Evolutionary conservation across 2,329 filamentous ascomycete species (phyloP), one percentile per base, ranked within the genome.

Genomic region (Fusarium sterilihyphosum): DNA sequence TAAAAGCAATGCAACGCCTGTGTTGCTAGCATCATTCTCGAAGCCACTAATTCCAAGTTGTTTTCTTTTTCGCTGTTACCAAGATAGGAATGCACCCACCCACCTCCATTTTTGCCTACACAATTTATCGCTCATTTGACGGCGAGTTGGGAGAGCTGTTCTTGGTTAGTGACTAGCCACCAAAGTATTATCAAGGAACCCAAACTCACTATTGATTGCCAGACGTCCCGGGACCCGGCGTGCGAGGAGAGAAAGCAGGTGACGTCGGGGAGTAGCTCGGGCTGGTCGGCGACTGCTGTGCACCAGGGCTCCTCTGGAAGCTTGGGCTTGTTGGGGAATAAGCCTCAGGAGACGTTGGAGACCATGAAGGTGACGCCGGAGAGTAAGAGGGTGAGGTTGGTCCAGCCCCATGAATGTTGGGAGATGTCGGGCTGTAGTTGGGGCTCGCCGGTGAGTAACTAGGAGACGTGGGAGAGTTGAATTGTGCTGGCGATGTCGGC

Each of bases 321-420:
- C 85, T 86, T 37, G 90, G 90, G 76, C 89, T 91, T 49, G 90
- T 91, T 10, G 90, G 90, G 56, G 89, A 91, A 83, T 92, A 92
- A 6, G 87, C 85, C 70, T 87, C 86, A 18, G 89, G 89, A 46
- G 93, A 95, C 12, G 92, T 93, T 6, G 94, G 93, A 65, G 93
- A 95, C 85, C 93, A 95, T 31, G 88, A 90, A n/a, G 92, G 93
- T 57, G 92, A 94, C 18, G 91, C 91, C 53, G 92, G 92, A 38
- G 88, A 90, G 82, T 92, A 93, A 8, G 86, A 87, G n/a, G 87
- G 90, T 71, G 90, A 88, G 38, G 89, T 86, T 17, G 87, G 75
- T n/a, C 82, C 81, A 37, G 75, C 81, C 5, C 80, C 82, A 57
- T 84, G 82, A 59, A 88, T 83, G 80, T 86, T 89, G 76, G 86